A percentile compares a stretch with the other conserved stretches of the same genome.
Conservation (phyloP, 148 eudicot genomes). For the Bassia scoparia region DNA sequence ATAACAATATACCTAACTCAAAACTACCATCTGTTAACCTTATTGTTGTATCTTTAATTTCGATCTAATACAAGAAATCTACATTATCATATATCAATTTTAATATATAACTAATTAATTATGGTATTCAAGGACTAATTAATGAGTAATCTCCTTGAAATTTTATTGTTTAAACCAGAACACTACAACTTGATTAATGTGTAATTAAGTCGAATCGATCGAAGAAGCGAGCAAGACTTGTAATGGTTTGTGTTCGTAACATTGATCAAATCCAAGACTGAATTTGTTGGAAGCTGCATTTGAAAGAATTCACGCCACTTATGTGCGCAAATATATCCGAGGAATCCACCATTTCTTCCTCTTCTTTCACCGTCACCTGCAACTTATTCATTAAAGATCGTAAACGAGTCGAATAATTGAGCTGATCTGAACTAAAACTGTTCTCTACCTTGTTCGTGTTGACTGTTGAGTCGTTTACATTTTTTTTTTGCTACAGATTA, state of each 20-base stretch:
- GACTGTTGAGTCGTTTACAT: too few relatives aligned
- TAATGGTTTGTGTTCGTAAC: not conserved
- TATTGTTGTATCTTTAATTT: not conserved
- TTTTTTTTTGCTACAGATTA: too few relatives aligned
- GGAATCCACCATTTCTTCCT: slow-evolving; percentile 57
- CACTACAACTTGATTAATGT: not conserved
- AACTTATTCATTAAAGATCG: not conserved
- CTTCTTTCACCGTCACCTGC: slow-evolving; percentile 55
- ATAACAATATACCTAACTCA: slow-evolving; percentile 10
- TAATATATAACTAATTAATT: too few relatives aligned
- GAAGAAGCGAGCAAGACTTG: not conserved
- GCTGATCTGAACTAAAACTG: too few relatives aligned
- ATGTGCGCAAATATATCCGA: slow-evolving; percentile 79
- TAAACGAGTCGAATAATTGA: too few relatives aligned
- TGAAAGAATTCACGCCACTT: slow-evolving; percentile 80
- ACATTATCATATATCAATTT: not conserved
- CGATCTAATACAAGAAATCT: not conserved
- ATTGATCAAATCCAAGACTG: slow-evolving; percentile 66
- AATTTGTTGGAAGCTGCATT: slow-evolving; percentile 66
- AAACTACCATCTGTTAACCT: not conserved
- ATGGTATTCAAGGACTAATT: not conserved
- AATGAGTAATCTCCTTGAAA: not conserved
- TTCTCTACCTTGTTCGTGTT: too few relatives aligned
- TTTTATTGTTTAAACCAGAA: slow-evolving; percentile 6
- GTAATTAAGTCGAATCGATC: not conserved